Evolutionary conservation across 495 filamentous ascomycete species (phyloP), one percentile per base, ranked within the genome.

Genomic region (Opeltia flavorubescens): DNA sequence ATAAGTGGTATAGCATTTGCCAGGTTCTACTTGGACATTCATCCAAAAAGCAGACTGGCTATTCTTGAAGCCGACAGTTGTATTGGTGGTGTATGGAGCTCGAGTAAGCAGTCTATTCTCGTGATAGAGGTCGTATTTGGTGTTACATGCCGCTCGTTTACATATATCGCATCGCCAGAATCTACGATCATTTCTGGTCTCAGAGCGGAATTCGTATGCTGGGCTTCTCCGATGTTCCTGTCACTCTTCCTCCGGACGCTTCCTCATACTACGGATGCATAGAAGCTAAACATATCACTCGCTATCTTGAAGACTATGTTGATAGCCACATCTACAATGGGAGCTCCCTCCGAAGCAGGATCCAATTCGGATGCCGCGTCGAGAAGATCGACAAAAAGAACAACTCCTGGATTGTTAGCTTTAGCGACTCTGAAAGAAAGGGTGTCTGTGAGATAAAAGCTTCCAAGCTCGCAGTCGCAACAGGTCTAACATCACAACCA

Each of bases 221-320:
- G 8, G 61, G 60, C 24, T 69, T 62, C 46, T 64, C 66, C 1
- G 66, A 70, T 49, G 34, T 47, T 27, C 49, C 57, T 21, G 52
- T 67, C 43, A 33, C 43, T 13, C 44, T 34, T 17, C 61, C 65
- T 3, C 52, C 58, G 17, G 27, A 49, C 0, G 56, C 56, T 21
- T 55, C 64, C 18, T 30, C 24, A 5, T 56, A 54, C 30, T 47
- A 62, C 41, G 59, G 58, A 9, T 59, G 57, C 41, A 62, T 66
- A 43, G 49, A 55, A 30, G 63, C 66, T 6, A 61, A 60, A 38
- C 55, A 66, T 48, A 54, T 64, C 12, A 66, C 67, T 5, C 29
- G 55, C 34, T 69, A 71, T 51, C 59, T 69, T 20, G 60, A 65
- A 40, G 49, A 59, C 18, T 71, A 71, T 46, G 41, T 68, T 15